Percentiles rank a stretch among this genome's conserved stretches.
Conservation (phyloP, 106 monocot genomes). For the Posidonia australis region DNA sequence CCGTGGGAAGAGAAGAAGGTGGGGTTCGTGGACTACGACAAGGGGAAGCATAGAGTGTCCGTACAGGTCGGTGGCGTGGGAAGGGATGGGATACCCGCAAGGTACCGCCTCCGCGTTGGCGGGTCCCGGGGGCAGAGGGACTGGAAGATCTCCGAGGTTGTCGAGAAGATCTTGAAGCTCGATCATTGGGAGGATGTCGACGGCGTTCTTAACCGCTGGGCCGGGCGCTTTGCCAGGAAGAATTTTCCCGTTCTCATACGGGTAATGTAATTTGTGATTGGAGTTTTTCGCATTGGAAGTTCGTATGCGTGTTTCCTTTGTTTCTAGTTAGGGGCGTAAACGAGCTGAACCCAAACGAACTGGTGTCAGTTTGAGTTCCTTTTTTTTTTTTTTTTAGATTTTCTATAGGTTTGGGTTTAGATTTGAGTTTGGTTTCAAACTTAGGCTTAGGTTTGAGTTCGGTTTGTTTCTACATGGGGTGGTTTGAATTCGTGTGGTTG, state of each 20-base stretch:
- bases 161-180: slow-evolving; percentile 41
- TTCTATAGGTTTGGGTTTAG: too few species aligned
- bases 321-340: too few species aligned
- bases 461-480: too few species aligned
- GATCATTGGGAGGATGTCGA: slow-evolving; percentile 70
- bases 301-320: too few species aligned
- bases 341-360: too few species aligned
- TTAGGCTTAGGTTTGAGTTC: too few species aligned
- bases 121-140: slow-evolving; percentile 56
- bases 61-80: slow-evolving; percentile 54
- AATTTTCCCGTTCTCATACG: slow-evolving; percentile 72
- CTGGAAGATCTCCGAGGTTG: slow-evolving; percentile 91
- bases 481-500: too few species aligned
- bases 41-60: slow-evolving; percentile 32
- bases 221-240: slow-evolving; percentile 66
- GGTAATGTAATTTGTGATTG: slow-evolving; percentile 22
- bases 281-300: not conserved
- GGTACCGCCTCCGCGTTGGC: slow-evolving; percentile 53
- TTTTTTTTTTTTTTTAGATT: too few species aligned
- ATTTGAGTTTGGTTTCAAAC: too few species aligned
- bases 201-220: slow-evolving; percentile 76
- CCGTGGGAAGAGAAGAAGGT: slow-evolving; percentile 40
- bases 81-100: slow-evolving; percentile 53
- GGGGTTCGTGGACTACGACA: slow-evolving; percentile 69
- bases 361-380: too few species aligned